Conservation (phyloP, 2,329 filamentous ascomycete genomes). For the Aspergillus arachidicola region DNA sequence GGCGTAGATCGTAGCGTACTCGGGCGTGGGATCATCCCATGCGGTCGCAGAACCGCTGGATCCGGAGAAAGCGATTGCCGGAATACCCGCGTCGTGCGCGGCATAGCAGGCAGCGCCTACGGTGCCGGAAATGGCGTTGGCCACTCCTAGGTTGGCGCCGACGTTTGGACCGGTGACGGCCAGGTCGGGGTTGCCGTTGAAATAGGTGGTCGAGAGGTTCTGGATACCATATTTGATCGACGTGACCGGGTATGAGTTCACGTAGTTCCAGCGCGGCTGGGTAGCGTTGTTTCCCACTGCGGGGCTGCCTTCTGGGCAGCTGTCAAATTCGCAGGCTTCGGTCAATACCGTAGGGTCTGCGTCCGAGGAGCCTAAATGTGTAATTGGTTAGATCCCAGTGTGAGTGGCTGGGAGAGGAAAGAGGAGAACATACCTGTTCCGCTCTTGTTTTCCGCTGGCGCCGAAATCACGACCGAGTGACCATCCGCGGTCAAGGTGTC, state of each 20-base stretch:
- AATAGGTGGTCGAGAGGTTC: constrained; percentile 56
- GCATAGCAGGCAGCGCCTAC: constrained; percentile 67
- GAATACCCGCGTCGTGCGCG: constrained; percentile 56
- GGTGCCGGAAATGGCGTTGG: constrained; percentile 65
- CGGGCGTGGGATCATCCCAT: constrained; percentile 54
- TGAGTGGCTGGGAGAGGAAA: no score
- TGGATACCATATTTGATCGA: constrained; percentile 65
- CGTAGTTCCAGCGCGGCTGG: constrained; percentile 66
- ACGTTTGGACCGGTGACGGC: constrained; percentile 68
- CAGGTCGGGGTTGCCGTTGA: constrained; percentile 60
- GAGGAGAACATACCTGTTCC: constrained; percentile 54
- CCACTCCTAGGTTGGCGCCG: constrained; percentile 59
- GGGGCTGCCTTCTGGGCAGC: constrained; percentile 60
- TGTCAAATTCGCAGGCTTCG: constrained; percentile 61
- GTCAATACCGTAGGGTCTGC: constrained; percentile 51
- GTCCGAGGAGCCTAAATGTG: constrained; percentile 55
- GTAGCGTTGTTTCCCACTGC: constrained; percentile 60
- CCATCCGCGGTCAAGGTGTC: constrained; percentile 57
- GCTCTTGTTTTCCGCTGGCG: constrained; percentile 67
- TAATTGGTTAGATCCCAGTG: background rate
- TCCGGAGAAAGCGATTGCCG: constrained; percentile 70
- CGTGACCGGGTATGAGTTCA: constrained; percentile 70
- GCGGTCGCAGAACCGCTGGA: constrained; percentile 52
- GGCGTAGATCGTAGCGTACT: constrained; percentile 63
- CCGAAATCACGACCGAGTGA: constrained; percentile 66